Percentiles rank a stretch among this genome's conserved stretches.
Evolutionary conservation across 441 rosid genomes (phyloP).

Genomic region (Omphalea diandra): DNA sequence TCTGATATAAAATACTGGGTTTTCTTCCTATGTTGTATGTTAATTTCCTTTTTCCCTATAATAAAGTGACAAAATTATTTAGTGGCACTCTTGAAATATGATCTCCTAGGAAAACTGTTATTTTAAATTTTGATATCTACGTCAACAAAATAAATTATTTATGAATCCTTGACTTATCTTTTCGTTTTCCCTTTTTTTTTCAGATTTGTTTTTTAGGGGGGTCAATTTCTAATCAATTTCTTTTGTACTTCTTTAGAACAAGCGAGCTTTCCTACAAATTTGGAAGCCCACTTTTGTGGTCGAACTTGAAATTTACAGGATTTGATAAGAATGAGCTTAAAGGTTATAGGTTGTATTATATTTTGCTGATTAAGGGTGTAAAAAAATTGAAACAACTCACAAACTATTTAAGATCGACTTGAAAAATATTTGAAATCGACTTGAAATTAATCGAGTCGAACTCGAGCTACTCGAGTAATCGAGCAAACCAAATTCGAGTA

Average conservation of each 20-base stretch:
- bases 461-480: too few relatives aligned
- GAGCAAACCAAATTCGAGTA: too few relatives aligned
- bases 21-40: neutral
- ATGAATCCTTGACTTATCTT: neutral
- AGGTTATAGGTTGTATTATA: neutral
- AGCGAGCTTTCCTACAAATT: neutral
- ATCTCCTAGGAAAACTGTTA: too few relatives aligned
- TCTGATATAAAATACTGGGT: neutral
- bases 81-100: too few relatives aligned
- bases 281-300: neutral
- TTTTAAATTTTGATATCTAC: too few relatives aligned
- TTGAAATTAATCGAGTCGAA: too few relatives aligned
- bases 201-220: too few relatives aligned
- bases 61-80: too few relatives aligned
- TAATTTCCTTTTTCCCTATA: conserved; percentile 2
- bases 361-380: too few relatives aligned
- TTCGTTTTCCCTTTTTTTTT: neutral
- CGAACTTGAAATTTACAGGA: neutral
- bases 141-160: neutral
- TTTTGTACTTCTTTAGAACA: neutral
- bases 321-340: neutral
- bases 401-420: too few relatives aligned
- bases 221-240: neutral
- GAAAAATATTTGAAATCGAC: too few relatives aligned
- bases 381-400: too few relatives aligned